Evolutionary conservation across 2,329 filamentous ascomycete species (phyloP), one percentile per base, ranked within the genome.

Genomic region (Aspergillus luchuensis): DNA sequence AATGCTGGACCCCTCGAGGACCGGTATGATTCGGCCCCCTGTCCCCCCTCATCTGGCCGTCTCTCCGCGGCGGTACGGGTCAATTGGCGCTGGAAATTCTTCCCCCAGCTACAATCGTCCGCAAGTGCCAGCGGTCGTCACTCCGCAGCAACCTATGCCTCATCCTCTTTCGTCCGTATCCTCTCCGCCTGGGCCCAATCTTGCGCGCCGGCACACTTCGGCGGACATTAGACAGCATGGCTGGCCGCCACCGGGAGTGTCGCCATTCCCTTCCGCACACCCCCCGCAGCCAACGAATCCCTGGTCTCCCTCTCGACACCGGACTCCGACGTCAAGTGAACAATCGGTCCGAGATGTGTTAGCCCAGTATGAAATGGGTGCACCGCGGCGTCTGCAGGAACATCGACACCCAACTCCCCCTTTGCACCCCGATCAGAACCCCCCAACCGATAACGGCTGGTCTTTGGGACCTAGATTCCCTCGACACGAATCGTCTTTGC

Each of bases 161-260:
- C 85, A 87, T 71, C 85, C 85, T 17, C 78, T 86, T 38, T 81
- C 84, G n/a, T 81, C 79, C 57, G 81, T 81, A 59, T 78, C 80
- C 19, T 85, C 85, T 39, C 83, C 85, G 23, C 83, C 85, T n/a
- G 76, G 75, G 1, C 85, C 87, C 59, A 92, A 87, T 69, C 82
- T 97, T 50, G 86, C 88, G 48, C 88, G 94, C 64, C 87, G 94
- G 63, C 95, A 99, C 77, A 99, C 95, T 1, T 94, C 93, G 41
- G 95, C 95, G 60, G 95, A 99, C 74, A 98, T 99, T 68, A 89
- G 95, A 56, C 89, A 93, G 69, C 90, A 92, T 72, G 91, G 90
- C 39, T 94, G 91, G 87, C 89, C 82, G 82, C 72, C 75, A 43
- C 67, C 73, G 52, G 71, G 81, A 45, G 82, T 85, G 25, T 90